phyloP scores from a whole-genome alignment of 2,329 filamentous ascomycete species.

The Metarhizium sp. region DNA sequence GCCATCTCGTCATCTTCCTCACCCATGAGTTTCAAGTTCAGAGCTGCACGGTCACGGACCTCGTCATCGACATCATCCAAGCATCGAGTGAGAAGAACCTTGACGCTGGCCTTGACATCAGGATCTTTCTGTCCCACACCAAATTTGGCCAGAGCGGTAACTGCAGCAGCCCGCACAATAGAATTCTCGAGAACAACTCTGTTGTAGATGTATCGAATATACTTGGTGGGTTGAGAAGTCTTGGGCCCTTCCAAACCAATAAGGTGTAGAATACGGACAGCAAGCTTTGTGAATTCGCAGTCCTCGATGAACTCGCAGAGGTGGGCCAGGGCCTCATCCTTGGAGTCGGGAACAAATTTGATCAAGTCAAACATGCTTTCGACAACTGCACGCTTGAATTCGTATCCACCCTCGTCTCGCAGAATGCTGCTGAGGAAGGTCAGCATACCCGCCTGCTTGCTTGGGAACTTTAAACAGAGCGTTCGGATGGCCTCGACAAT shows the following conservation, averaged over 20 bases:
- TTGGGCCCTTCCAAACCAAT: conserved; percentile 92
- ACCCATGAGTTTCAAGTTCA: conserved; percentile 86
- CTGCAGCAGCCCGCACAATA: conserved; percentile 87
- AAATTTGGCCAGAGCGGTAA: conserved; percentile 93
- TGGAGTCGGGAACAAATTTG: conserved; percentile 90
- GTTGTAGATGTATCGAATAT: conserved; percentile 99
- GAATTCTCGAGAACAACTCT: conserved; percentile 95
- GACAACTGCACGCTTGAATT: conserved; percentile 95
- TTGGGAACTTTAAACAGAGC: conserved; percentile 93
- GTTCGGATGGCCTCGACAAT: conserved; percentile 97
- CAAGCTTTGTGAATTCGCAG: conserved; percentile 97
- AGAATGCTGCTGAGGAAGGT: conserved; percentile 95
- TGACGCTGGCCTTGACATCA: conserved; percentile 92
- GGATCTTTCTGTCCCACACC: conserved; percentile 93
- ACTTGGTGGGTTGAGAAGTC: conserved; percentile 93
- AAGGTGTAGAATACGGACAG: conserved; percentile 88
- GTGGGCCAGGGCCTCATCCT: conserved; percentile 77
- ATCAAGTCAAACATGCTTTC: conserved; percentile 99
- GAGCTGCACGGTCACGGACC: conserved; percentile 86
- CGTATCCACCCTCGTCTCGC: conserved; percentile 92
- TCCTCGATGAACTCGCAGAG: conserved; percentile 99
- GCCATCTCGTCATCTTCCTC: conserved; percentile 87
- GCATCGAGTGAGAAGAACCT: conserved; percentile 84
- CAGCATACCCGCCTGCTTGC: conserved; percentile 96
- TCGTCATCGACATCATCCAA: conserved; percentile 97